Base-by-base conservation (phyloP, 306 rosid species). In the Phaseolus lunatus region DNA sequence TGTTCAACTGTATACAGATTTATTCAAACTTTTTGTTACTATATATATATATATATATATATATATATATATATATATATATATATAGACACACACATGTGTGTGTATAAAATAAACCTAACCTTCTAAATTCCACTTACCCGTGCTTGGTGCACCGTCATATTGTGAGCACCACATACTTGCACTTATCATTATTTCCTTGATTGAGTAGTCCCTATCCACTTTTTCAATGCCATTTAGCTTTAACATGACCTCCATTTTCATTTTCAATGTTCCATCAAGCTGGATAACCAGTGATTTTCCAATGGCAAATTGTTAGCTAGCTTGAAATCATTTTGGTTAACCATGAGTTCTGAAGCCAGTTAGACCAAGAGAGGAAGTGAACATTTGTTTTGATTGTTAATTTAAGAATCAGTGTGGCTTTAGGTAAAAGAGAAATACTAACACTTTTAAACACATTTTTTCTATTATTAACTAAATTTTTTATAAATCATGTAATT, bases 101-200 rank as follows among this genome's bases (percentile, higher is more conserved):
- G n/a, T n/a, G n/a, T n/a, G n/a, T n/a, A n/a, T n/a, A n/a, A n/a
- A n/a, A n/a, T n/a, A n/a, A 24, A 71, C 50, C 18, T 31, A 20
- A 45, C 47, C 65, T 6, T 43, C 22, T 57, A 39, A 31, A 39
- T 73, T 73, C 41, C 12, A 37, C 3, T n/a, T 23, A 4, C 56
- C 67, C 54, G 9, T 24, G 50, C 29, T 39, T 56, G 27, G 54
- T 23, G 41, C 67, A 24, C 14, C 7, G 11, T 23, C 58, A 58
- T 58, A 29, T 27, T 12, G 13, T 26, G 15, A 41, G n/a, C 54
- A 67, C 29, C 72, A 43, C 70, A 65, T 19, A 64, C 70, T 33
- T 19, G 29, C 9, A 35, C 12, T 12, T 35, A 71, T 53, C 50
- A 53, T 3, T 70, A 31, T 7, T 19, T 70, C 23, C 63, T 31